A percentile compares a stretch with the other conserved stretches of the same genome.
Conservation (phyloP, 2,329 filamentous ascomycete species). For the Calycina marina region DNA sequence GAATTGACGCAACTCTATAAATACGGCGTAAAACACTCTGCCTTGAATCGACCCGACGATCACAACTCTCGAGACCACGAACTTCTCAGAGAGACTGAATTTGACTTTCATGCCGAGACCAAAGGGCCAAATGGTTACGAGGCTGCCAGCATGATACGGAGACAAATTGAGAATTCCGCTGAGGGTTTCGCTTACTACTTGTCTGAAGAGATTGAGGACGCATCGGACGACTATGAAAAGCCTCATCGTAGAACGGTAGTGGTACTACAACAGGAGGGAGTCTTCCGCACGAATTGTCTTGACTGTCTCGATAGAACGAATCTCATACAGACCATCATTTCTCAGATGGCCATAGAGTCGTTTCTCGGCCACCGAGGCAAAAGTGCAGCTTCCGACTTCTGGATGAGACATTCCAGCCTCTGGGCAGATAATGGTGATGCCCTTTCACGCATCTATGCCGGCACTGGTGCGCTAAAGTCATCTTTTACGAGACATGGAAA, state of each 20-base stretch:
- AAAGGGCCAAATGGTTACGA: slow-evolving; percentile 77
- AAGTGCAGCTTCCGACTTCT: slow-evolving; percentile 64
- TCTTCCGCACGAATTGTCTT: slow-evolving; percentile 90
- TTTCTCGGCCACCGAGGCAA: slow-evolving; percentile 65
- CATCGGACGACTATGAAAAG: slow-evolving; percentile 22
- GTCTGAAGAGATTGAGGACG: slow-evolving; percentile 47
- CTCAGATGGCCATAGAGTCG: slow-evolving; percentile 77
- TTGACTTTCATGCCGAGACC: slow-evolving; percentile 93
- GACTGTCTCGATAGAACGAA: slow-evolving; percentile 96
- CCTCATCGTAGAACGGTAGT: slow-evolving; percentile 37
- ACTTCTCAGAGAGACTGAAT: slow-evolving; percentile 69
- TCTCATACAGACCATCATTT: slow-evolving; percentile 88
- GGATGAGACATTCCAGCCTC: slow-evolving; percentile 79
- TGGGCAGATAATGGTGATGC: slow-evolving; percentile 98
- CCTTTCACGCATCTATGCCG: slow-evolving; percentile 88
- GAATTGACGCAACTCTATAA: slow-evolving; percentile 72
- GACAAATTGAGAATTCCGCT: slow-evolving; percentile 63
- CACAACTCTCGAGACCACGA: slow-evolving; percentile 51
- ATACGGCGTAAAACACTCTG: slow-evolving; percentile 59
- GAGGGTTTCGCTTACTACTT: slow-evolving; percentile 89
- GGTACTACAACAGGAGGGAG: slow-evolving; percentile 82
- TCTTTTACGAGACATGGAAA: slow-evolving; percentile 91
- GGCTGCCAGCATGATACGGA: slow-evolving; percentile 70
- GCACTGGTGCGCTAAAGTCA: slow-evolving; percentile 87
- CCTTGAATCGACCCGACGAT: slow-evolving; percentile 45